These are phyloP conservation scores for Diaporthe vaccinii DNA, from an alignment of 2,329 filamentous ascomycete genomes.

Conservation along the genomic window DNA sequence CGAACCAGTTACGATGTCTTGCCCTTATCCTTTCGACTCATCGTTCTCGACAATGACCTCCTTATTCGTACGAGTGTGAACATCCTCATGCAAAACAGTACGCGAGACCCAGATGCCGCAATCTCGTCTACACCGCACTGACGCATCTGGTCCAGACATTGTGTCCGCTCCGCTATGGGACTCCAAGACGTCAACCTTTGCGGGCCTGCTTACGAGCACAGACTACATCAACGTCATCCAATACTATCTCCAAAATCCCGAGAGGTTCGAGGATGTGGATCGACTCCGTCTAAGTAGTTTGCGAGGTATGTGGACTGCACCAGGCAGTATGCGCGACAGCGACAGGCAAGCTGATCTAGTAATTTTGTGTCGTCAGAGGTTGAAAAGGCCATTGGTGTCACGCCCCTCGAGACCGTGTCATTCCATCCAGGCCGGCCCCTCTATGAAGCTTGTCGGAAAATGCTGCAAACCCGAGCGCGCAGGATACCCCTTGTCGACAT, in stretches of 20 bases:
- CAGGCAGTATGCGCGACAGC: background rate
- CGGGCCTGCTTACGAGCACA: conserved; percentile 92
- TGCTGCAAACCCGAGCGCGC: conserved; percentile 93
- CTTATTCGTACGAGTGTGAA: conserved; percentile 97
- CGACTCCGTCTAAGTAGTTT: conserved; percentile 94
- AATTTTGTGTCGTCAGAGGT: conserved; percentile 74
- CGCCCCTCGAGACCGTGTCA: conserved; percentile 94
- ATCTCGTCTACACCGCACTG: conserved; percentile 25
- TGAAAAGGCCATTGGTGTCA: conserved; percentile 91
- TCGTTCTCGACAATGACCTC: conserved; percentile 94
- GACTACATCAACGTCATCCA: conserved; percentile 99
- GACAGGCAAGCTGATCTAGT: conserved; percentile 39
- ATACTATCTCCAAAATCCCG: conserved; percentile 98
- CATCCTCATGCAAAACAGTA: conserved; percentile 96
- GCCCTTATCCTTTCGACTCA: conserved; percentile 93
- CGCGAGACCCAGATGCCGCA: conserved; percentile 40
- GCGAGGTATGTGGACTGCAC: conserved; percentile 72
- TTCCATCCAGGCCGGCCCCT: conserved; percentile 91
- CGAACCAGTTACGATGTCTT: conserved; percentile 98
- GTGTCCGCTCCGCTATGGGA: conserved; percentile 98
- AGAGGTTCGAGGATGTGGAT: conserved; percentile 89
- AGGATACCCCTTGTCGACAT: conserved; percentile 94
- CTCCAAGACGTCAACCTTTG: conserved; percentile 91
- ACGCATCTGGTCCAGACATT: conserved; percentile 74
- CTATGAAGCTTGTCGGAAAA: conserved; percentile 94